These are phyloP conservation scores for Phialemonium atrogriseum DNA, from an alignment of 2,329 filamentous ascomycete species.

Conservation along the genomic window DNA sequence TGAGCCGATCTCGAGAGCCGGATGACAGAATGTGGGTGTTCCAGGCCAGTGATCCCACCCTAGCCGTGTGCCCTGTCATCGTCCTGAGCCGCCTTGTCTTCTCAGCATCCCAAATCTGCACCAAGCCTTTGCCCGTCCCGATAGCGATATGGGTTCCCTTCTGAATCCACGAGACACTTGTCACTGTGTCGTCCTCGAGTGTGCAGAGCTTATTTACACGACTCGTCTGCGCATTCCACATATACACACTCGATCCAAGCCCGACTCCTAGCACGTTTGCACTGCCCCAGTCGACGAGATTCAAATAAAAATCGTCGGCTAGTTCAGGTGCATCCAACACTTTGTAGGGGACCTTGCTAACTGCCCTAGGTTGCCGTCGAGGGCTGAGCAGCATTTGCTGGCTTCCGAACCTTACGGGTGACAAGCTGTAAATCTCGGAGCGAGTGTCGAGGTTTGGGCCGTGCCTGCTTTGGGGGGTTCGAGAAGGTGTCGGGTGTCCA, in stretches of 20 bases:
- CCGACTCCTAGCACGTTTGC: slow-evolving; percentile 92
- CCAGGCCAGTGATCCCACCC: slow-evolving; percentile 92
- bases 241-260: slow-evolving; percentile 86
- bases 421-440: slow-evolving; percentile 91
- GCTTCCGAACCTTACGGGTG: slow-evolving; percentile 85
- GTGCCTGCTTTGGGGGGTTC: slow-evolving; percentile 81
- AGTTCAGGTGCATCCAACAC: slow-evolving; percentile 93
- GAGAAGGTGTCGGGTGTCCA: slow-evolving; percentile 80
- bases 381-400: slow-evolving; percentile 91
- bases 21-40: slow-evolving; percentile 97
- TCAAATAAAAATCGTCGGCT: slow-evolving; percentile 95
- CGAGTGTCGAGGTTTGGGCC: slow-evolving; percentile 81
- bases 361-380: slow-evolving; percentile 76
- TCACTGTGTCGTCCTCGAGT: slow-evolving; percentile 85
- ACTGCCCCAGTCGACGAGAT: slow-evolving; percentile 95
- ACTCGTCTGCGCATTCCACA: slow-evolving; percentile 93
- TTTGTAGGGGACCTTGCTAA: slow-evolving; percentile 96
- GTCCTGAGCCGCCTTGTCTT: slow-evolving; percentile 76
- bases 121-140: slow-evolving; percentile 85
- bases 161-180: slow-evolving; percentile 97
- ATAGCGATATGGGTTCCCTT: slow-evolving; percentile 93
- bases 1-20: slow-evolving; percentile 84
- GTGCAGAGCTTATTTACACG: slow-evolving; percentile 92
- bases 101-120: slow-evolving; percentile 97
- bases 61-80: slow-evolving; percentile 92